A percentile compares a stretch with the other conserved stretches of the same genome.
These are phyloP conservation scores for Albugo candida DNA, from an alignment of 352 stramenopile species.

Conservation along the genomic window DNA sequence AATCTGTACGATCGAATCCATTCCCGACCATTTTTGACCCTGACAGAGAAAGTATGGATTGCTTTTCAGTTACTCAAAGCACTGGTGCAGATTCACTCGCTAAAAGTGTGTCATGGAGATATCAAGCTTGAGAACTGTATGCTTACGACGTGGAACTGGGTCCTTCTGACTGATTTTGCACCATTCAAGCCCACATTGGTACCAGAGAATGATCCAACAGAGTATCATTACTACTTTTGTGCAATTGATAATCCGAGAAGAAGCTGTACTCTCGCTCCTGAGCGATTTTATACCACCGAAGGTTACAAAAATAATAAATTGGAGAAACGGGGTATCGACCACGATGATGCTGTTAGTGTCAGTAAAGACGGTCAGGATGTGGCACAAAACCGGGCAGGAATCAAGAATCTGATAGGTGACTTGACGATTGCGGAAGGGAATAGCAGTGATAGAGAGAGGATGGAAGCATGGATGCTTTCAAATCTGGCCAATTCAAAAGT, in stretches of 20 bases:
- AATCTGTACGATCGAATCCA: conserved; percentile 93
- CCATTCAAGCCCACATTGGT: conserved; percentile 91
- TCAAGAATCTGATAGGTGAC: not conserved
- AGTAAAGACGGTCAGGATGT: not conserved
- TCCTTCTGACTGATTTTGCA: conserved; percentile 93
- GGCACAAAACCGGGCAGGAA: not conserved
- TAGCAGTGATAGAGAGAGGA: not conserved
- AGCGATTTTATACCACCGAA: conserved; percentile 62
- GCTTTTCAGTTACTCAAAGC: conserved; percentile 91
- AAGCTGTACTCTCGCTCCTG: conserved; percentile 91
- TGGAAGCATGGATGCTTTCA: conserved; percentile 27
- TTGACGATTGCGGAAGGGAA: too few relatives aligned
- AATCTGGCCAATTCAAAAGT: conserved; percentile 56
- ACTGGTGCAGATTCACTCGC: conserved; percentile 84
- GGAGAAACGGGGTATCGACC: not conserved
- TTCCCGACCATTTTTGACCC: conserved; percentile 87
- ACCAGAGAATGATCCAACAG: conserved; percentile 88
- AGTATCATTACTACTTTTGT: conserved; percentile 92
- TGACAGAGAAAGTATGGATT: conserved; percentile 95
- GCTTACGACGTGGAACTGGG: conserved; percentile 94
- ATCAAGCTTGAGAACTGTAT: conserved; percentile 98
- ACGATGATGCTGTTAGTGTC: not conserved
- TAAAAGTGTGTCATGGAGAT: conserved; percentile 90
- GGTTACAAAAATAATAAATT: too few relatives aligned
- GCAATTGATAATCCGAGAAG: conserved; percentile 68